Base-by-base conservation (phyloP, 2,329 filamentous ascomycete species). In the Pestalotiopsis sp. region DNA sequence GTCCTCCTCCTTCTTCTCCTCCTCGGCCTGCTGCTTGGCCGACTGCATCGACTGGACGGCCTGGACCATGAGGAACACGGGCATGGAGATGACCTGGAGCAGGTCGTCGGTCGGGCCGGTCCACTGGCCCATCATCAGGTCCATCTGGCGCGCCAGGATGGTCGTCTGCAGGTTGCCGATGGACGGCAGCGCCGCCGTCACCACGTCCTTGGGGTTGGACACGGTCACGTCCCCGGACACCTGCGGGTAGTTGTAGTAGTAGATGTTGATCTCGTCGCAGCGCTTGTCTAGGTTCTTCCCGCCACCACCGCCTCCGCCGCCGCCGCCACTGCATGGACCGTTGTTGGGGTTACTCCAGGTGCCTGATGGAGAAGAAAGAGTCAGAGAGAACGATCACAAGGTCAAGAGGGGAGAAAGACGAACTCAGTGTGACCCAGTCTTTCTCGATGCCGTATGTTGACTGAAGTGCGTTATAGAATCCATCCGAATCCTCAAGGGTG, bases 171-270 rank as follows among this genome's bases (percentile, higher is more conserved):
- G 36, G 41, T 52, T 31, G 38, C 62, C 62, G 4, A 64, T 20
- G 11, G 17, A 12, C 38, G 62, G 38, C n/a, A 45, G 38, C 36
- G 62, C 62, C 36, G 38, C 36, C 17, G 62, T 64, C 36, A 64
- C 17, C 13, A 64, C 41, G 39, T 64, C 62, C 62, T 64, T 64
- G 13, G 62, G 62, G 25, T 64, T 64, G 36, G 62, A n/a, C 27
- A 63, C 60, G 14, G 17, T 41, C 23, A 63, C 38, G 31, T 63
- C 60, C 7, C 36, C 60, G 1, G 60, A 17, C 31, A n/a, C 14
- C 60, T 17, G 12, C 27, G 60, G 60, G 60, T 17, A 31, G 23
- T 39, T 39, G 60, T 36, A 13, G 31, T 63, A 63, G 13, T 63
- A 13, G 17, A 63, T 36, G 60, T 31, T 25, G 17, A 59, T 59